Percentiles rank a stretch among this genome's conserved stretches.
Conservation (phyloP, 192 early-diverging fungal species). For the Lunasporangiospora selenospora region DNA sequence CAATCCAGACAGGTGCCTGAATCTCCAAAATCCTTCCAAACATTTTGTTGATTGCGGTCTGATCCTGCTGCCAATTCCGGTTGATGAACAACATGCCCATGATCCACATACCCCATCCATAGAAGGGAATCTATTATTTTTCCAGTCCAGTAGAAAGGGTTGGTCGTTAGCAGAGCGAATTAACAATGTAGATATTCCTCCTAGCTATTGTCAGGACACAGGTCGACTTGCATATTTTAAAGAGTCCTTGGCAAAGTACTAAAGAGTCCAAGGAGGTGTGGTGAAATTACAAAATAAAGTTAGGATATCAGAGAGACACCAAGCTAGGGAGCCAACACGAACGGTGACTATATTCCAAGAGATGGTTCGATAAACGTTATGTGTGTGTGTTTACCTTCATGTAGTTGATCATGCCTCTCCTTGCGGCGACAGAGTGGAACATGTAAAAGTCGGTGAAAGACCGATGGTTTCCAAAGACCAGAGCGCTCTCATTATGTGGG, state of each 20-base stretch:
- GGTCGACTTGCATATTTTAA: constrained; percentile 56
- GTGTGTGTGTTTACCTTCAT: constrained; percentile 58
- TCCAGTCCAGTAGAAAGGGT: too few species aligned
- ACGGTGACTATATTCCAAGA: too few species aligned
- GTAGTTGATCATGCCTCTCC: constrained; percentile 57
- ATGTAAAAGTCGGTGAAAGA: constrained; percentile 66
- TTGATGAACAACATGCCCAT: constrained; percentile 65
- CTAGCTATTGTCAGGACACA: too few species aligned
- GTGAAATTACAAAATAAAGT: neutral
- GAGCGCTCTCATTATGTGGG: constrained; percentile 53
- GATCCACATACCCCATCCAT: constrained; percentile 69
- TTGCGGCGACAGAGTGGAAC: constrained; percentile 58
- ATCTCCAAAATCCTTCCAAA: constrained; percentile 56
- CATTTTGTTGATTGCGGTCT: constrained; percentile 56
- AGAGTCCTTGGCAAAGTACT: constrained; percentile 71
- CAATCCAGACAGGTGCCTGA: constrained; percentile 60
- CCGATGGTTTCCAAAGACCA: constrained; percentile 63
- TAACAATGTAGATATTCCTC: too few species aligned
- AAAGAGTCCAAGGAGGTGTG: neutral
- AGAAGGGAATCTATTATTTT: constrained; percentile 65
- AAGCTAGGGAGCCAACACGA: too few species aligned
- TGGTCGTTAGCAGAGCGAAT: too few species aligned
- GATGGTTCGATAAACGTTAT: too few species aligned
- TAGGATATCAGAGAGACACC: neutral
- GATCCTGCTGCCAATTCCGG: constrained; percentile 63